These are phyloP conservation scores for Globisporangium megalacanthum DNA, from an alignment of 352 stramenopile genomes.

Conservation along the genomic window DNA sequence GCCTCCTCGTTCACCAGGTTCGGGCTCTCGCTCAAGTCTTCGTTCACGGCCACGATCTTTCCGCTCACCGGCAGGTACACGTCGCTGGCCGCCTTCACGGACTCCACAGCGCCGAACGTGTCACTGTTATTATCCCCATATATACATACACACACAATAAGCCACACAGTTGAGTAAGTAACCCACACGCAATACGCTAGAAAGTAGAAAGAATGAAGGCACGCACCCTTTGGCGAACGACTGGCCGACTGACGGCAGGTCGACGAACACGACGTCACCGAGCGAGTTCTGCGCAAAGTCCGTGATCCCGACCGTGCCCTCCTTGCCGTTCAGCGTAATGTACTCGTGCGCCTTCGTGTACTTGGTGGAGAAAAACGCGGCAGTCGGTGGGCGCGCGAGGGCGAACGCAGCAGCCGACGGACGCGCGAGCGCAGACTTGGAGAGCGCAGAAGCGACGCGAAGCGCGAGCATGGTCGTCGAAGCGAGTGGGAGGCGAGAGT, in stretches of 20 bases:
- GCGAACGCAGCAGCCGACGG: conserved; percentile 27
- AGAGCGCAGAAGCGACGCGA: conserved; percentile 44
- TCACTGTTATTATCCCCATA: conserved; percentile 41
- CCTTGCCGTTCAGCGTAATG: conserved; percentile 69
- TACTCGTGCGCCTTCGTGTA: conserved; percentile 87
- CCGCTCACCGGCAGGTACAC: conserved; percentile 94
- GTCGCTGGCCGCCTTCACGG: conserved; percentile 98
- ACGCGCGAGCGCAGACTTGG: conserved; percentile 41
- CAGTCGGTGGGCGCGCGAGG: conserved; percentile 32
- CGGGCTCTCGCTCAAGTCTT: conserved; percentile 78
- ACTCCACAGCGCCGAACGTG: conserved; percentile 96
- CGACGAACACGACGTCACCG: conserved; percentile 97
- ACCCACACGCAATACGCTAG: neutral
- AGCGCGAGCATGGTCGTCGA: conserved; percentile 34
- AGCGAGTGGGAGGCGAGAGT: neutral
- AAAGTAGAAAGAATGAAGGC: neutral
- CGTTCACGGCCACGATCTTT: conserved; percentile 93
- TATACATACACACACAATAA: neutral
- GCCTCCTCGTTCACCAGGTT: conserved; percentile 87
- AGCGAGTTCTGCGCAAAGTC: conserved; percentile 97
- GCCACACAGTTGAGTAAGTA: neutral
- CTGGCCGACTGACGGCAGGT: conserved; percentile 93
- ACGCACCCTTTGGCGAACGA: conserved; percentile 90
- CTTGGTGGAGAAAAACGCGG: conserved; percentile 67
- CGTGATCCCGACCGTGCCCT: conserved; percentile 95